Percentiles rank a stretch among this genome's conserved stretches.
Evolutionary conservation across 768 basidiomycete species (phyloP).

Genomic region (Boletus rubescentipes): DNA sequence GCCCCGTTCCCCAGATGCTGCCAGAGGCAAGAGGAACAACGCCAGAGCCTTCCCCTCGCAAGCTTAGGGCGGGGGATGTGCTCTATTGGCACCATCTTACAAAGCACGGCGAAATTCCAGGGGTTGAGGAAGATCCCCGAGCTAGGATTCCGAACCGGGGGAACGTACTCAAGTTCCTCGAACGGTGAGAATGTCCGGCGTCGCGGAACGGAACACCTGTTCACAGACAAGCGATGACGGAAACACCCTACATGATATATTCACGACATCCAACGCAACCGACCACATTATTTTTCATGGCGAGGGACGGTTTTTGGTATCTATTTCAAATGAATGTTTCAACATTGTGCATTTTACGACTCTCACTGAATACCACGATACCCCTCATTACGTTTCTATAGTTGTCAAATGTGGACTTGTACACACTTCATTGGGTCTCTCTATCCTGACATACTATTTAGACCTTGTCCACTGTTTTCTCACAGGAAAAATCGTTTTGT

Average conservation of each 20-base stretch:
- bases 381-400: conserved; percentile 34
- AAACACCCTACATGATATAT: conserved; percentile 23
- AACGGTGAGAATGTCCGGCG: conserved; percentile 27
- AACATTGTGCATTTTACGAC: conserved; percentile 31
- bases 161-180: conserved; percentile 15
- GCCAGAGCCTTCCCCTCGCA: conserved; percentile 32
- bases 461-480: conserved; percentile 9
- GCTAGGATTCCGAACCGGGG: conserved; percentile 35
- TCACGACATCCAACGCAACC: conserved; percentile 27
- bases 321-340: conserved; percentile 32
- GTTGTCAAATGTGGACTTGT: conserved; percentile 24
- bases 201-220: conserved; percentile 6
- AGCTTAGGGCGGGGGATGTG: conserved; percentile 57
- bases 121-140: conserved; percentile 59
- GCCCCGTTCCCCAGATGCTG: conserved; percentile 11
- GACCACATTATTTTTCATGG: conserved; percentile 14
- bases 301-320: conserved; percentile 26
- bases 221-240: conserved; percentile 12
- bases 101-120: conserved; percentile 70
- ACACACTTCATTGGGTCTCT: conserved; percentile 18
- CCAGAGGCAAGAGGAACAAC: conserved; percentile 10
- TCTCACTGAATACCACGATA: conserved; percentile 34
- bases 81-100: conserved; percentile 77
- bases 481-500: conserved; percentile 20
- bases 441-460: conserved; percentile 20